Percentiles rank a stretch among this genome's conserved stretches.
These are phyloP conservation scores for Priceomyces medius DNA, from an alignment of 805 yeast genomes.

Conservation along the genomic window DNA sequence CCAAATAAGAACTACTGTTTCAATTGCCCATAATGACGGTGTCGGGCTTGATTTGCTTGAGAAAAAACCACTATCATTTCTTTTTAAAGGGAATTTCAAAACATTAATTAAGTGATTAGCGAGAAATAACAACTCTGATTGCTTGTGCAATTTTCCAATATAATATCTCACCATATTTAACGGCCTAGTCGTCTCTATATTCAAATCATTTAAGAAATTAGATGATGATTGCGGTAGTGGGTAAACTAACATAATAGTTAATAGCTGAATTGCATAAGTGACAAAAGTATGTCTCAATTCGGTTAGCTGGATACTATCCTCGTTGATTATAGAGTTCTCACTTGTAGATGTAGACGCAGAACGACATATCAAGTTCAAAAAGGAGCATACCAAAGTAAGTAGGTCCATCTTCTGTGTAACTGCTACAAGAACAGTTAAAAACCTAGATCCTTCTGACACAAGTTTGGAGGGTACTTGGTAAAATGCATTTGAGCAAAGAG, in stretches of 20 bases:
- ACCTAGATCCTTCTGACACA: conserved; percentile 57
- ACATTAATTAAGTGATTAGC: conserved; percentile 48
- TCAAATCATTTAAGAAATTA: conserved; percentile 32
- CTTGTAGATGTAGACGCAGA: conserved; percentile 38
- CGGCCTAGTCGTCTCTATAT: conserved; percentile 33
- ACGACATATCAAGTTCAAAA: conserved; percentile 62
- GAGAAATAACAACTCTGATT: conserved; percentile 52
- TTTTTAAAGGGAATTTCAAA: conserved; percentile 41
- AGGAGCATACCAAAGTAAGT: conserved; percentile 60
- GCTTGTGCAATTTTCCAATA: conserved; percentile 53
- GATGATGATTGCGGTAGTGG: conserved; percentile 51
- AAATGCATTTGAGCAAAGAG: conserved; percentile 60
- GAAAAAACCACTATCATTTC: conserved; percentile 14
- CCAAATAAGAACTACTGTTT: conserved; percentile 66
- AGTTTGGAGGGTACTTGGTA: conserved; percentile 47
- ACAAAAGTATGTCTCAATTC: conserved; percentile 49
- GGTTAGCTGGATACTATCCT: conserved; percentile 23
- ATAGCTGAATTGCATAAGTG: conserved; percentile 58
- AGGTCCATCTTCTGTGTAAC: conserved; percentile 48
- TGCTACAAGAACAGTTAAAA: conserved; percentile 54
- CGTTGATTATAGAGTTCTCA: conserved; percentile 46
- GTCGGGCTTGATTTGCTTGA: conserved; percentile 17
- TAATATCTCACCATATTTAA: conserved; percentile 50
- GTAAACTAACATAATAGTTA: conserved; percentile 60
- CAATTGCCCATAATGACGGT: conserved; percentile 51